Base-by-base conservation (phyloP, 73 alveolate genomes). In the Symbiodinium natans region DNA sequence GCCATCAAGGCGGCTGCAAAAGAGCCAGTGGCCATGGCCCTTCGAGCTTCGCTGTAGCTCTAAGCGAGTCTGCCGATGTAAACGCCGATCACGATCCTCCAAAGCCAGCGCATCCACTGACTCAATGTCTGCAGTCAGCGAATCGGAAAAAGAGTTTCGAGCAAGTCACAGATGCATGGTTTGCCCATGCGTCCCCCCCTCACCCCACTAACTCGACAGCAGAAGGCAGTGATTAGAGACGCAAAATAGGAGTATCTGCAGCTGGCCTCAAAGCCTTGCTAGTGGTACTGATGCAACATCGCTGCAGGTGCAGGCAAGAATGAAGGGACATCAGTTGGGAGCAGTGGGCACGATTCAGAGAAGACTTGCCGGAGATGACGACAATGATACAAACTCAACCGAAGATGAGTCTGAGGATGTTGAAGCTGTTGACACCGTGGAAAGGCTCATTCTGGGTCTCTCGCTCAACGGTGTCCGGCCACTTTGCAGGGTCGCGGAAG, bases 391-490 rank as follows among this genome's bases (percentile, higher is more conserved):
- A 34, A 34, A 74, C 84, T 33, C 42, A 29, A 33, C 86, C 75
- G 94, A 87, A 8, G 73, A 54, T 17, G 68, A 19, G 68, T 38
- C 52, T 29, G 84, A 54, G 19, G 73, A 38, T 80, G 31, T 29
- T 41, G 74, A 25, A 6, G 34, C 43, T 27, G 75, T 31, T 13
- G 46, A 31, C 17, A 38, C 33, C 7, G 33, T 36, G 46, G 94
- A 87, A n/a, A 41, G 42, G 17, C 73, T 89, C 19, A 39, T 83
- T n/a, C 42, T 89, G 46, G 59, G 74, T 31, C 42, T 89, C 52
- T 54, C 40, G 34, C 82, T 89, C 68, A 89, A 89, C 43, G 95
- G 95, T 3, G 95, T 89, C 86, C 31, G 41, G 43, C 95, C 95
- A 33, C 74, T 83, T 19, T 89, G 95, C 86, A 38, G 36, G 46